A percentile compares a stretch with the other conserved stretches of the same genome.
phyloP scores from a whole-genome alignment of 1,284 basidiomycete species.

The Leccinum griseonigrum region DNA sequence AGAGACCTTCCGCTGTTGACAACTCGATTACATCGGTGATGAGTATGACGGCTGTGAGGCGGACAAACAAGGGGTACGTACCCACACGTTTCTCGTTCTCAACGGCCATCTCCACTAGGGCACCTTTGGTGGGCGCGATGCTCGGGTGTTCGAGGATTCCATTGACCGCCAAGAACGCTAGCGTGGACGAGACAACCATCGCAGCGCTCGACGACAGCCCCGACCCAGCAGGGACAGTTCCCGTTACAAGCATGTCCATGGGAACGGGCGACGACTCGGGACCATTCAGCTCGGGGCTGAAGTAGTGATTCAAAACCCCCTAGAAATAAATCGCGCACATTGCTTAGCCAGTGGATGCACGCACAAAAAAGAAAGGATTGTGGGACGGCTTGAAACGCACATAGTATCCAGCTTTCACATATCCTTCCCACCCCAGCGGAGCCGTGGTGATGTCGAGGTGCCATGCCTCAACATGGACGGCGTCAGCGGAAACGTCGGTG shows the following conservation, averaged over 20 bases:
- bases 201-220: constrained; percentile 84
- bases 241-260: constrained; percentile 70
- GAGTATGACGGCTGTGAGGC: constrained; percentile 2
- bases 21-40: constrained; percentile 30
- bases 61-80: constrained; percentile 25
- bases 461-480: constrained; percentile 55
- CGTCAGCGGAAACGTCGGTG: constrained; percentile 31
- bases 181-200: constrained; percentile 80
- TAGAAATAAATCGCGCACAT: constrained; percentile 25
- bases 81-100: constrained; percentile 83
- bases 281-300: constrained; percentile 33
- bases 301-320: constrained; percentile 72
- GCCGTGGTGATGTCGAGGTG: constrained; percentile 70
- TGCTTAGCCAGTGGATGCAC: not conserved
- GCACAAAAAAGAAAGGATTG: not conserved
- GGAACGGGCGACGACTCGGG: constrained; percentile 44
- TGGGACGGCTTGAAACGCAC: constrained; percentile 34
- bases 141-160: constrained; percentile 48
- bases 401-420: constrained; percentile 81
- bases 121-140: constrained; percentile 51
- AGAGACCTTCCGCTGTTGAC: constrained; percentile 75
- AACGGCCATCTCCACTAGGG: constrained; percentile 75
- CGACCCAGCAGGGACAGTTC: constrained; percentile 79
- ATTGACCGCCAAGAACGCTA: constrained; percentile 76
- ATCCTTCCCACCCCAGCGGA: constrained; percentile 80